Percentiles rank a stretch among this genome's conserved stretches.
These are phyloP conservation scores for Leccinum subfulvum DNA, from an alignment of 1,284 basidiomycete species.

Conservation along the genomic window DNA sequence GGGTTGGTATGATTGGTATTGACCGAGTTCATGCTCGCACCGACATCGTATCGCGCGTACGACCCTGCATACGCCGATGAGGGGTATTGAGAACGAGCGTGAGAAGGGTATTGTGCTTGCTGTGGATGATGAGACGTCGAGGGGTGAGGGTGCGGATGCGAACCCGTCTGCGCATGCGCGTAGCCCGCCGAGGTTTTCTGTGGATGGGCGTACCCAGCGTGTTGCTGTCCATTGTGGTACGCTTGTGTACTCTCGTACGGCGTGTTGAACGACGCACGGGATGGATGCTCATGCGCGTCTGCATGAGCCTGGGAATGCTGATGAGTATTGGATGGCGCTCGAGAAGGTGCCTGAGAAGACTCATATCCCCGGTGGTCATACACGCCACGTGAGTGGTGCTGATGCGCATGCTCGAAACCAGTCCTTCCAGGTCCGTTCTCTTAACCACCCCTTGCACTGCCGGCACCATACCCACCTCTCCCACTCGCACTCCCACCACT, in stretches of 20 bases:
- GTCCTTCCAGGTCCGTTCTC: conserved; percentile 21
- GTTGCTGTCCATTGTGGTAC: conserved; percentile 25
- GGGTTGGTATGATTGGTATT: conserved; percentile 11
- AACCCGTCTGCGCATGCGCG: conserved; percentile 24
- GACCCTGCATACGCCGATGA: conserved; percentile 24
- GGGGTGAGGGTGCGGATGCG: conserved; percentile 31
- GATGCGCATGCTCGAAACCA: conserved; percentile 28
- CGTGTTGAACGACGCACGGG: conserved; percentile 28
- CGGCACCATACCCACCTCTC: conserved; percentile 25
- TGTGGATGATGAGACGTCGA: conserved; percentile 32
- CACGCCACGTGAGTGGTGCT: conserved; percentile 22
- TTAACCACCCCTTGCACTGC: conserved; percentile 21
- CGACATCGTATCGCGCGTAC: conserved; percentile 26
- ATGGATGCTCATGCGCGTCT: conserved; percentile 19
- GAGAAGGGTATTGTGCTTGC: conserved; percentile 31
- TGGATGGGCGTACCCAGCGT: conserved; percentile 22
- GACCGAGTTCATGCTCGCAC: conserved; percentile 12
- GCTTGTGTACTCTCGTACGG: conserved; percentile 30
- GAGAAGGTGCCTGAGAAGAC: conserved; percentile 23
- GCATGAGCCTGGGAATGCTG: conserved; percentile 23
- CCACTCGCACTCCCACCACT: conserved; percentile 12
- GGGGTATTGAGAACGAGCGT: conserved; percentile 28
- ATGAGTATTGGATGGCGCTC: conserved; percentile 21
- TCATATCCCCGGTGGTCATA: conserved; percentile 29
- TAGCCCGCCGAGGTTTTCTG: conserved; percentile 31